Evolutionary conservation across 208 protist genomes (phyloP).

Genomic region (Trypanosoma avium): DNA sequence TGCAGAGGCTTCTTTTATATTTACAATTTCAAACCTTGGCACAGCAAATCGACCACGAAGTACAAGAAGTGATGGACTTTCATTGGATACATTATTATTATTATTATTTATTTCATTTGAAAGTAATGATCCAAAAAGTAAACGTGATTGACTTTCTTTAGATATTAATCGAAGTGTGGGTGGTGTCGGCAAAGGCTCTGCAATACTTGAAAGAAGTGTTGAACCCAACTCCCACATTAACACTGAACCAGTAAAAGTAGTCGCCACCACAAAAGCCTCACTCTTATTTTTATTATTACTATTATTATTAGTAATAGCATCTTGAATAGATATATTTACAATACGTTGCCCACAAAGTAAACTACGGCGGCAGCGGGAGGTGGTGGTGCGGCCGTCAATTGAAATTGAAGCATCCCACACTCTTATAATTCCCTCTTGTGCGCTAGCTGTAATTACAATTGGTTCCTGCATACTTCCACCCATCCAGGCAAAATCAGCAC

Average conservation of each 20-base stretch:
- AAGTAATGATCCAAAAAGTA: constrained; percentile 44
- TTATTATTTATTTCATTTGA: too few species aligned
- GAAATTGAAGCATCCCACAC: constrained; percentile 64
- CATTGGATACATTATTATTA: background rate
- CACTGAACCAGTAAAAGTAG: constrained; percentile 45
- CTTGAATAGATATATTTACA: constrained; percentile 52
- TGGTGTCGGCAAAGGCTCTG: constrained; percentile 54
- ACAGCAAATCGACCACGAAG: constrained; percentile 71
- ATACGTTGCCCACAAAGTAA: constrained; percentile 83
- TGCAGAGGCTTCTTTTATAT: constrained; percentile 16
- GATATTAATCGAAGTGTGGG: constrained; percentile 59
- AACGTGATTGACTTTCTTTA: constrained; percentile 26
- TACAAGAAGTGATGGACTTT: constrained; percentile 36
- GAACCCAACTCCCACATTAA: constrained; percentile 57
- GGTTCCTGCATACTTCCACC: constrained; percentile 9
- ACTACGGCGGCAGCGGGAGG: constrained; percentile 64
- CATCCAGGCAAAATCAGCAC: constrained; percentile 69
- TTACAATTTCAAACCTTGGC: constrained; percentile 56
- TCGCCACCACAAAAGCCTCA: constrained; percentile 35
- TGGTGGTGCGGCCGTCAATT: background rate
- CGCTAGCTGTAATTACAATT: constrained; percentile 55
- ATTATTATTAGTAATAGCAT: constrained; percentile 28
- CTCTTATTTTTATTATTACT: background rate
- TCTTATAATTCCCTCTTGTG: constrained; percentile 67
- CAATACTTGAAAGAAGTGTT: constrained; percentile 37